phyloP scores from a whole-genome alignment of 805 yeast species.

The Spathaspora hagerdaliae region DNA sequence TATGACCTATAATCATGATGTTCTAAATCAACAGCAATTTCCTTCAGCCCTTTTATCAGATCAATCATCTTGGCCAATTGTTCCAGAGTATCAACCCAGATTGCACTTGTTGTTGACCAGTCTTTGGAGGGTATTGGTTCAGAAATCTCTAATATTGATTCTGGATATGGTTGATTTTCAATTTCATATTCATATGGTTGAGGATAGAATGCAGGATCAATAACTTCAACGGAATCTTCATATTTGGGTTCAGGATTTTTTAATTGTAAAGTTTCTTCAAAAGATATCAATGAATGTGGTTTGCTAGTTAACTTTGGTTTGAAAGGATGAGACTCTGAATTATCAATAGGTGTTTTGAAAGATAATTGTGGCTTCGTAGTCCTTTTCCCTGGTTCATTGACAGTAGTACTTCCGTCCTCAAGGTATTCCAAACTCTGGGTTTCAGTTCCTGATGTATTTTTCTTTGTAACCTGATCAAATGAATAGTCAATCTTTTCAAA shows the following conservation, averaged over 20 bases:
- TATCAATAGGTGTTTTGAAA: conserved; percentile 61
- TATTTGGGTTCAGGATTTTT: conserved; percentile 23
- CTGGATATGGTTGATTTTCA: conserved; percentile 63
- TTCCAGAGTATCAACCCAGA: conserved; percentile 66
- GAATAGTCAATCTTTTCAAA: conserved; percentile 76
- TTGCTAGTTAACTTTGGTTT: conserved; percentile 67
- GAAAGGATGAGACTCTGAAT: conserved; percentile 68
- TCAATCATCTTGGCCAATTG: conserved; percentile 51
- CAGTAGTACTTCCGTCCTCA: conserved; percentile 4
- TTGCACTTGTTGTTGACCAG: conserved; percentile 63
- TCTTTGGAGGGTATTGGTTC: conserved; percentile 51
- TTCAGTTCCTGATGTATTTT: conserved; percentile 30
- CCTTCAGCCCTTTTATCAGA: conserved; percentile 47
- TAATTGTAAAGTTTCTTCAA: conserved; percentile 45
- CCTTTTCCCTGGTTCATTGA: conserved; percentile 16
- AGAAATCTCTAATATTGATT: conserved; percentile 34
- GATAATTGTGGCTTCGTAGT: conserved; percentile 65
- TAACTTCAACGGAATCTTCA: conserved; percentile 26
- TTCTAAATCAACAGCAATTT: conserved; percentile 90
- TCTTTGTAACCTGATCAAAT: conserved; percentile 43
- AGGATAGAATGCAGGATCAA: conserved; percentile 55
- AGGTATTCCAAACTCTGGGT: conserved; percentile 7
- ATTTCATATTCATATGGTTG: conserved; percentile 86
- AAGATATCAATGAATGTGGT: conserved; percentile 62
- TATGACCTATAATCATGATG: conserved; percentile 92